A percentile compares a stretch with the other conserved stretches of the same genome.
Evolutionary conservation across 2,329 filamentous ascomycete genomes (phyloP).

Genomic region (Paracorniculantispora psalliotae): DNA sequence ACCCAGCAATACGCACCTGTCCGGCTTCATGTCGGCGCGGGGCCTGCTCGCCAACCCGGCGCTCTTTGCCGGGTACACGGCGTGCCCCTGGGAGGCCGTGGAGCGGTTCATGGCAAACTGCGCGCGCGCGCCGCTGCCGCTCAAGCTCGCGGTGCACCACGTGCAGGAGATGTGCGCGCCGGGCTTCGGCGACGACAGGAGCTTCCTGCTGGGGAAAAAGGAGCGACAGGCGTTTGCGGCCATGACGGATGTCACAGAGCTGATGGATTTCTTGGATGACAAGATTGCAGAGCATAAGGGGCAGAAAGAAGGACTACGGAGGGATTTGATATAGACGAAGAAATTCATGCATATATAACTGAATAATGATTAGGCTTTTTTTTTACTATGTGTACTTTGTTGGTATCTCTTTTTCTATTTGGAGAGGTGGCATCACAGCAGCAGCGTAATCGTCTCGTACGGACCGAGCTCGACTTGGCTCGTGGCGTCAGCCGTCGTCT

Average conservation of each 20-base stretch:
- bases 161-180: conserved; percentile 61
- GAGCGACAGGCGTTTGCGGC: conserved; percentile 48
- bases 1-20: conserved; percentile 44
- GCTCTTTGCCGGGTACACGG: conserved; percentile 52
- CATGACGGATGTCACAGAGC: conserved; percentile 49
- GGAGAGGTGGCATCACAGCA: conserved; percentile 19
- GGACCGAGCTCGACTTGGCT: conserved; percentile 29
- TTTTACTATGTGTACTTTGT: not conserved
- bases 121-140: conserved; percentile 53
- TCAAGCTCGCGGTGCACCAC: conserved; percentile 61
- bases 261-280: conserved; percentile 57
- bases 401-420: not conserved
- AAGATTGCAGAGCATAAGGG: conserved; percentile 35
- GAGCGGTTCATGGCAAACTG: conserved; percentile 57
- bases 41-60: conserved; percentile 64
- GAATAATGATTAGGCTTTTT: not conserved
- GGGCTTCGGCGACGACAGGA: conserved; percentile 49
- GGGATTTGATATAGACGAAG: conserved; percentile 15
- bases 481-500: conserved; percentile 24
- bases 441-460: conserved; percentile 32
- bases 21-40: conserved; percentile 66
- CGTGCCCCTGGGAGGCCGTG: conserved; percentile 59
- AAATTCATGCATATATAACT: not conserved
- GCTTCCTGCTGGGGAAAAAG: conserved; percentile 48
- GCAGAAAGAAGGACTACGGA: conserved; percentile 25